Evolutionary conservation across 2,329 filamentous ascomycete species (phyloP), one percentile per base, ranked within the genome.

Genomic region (Talaromyces amestolkiae): DNA sequence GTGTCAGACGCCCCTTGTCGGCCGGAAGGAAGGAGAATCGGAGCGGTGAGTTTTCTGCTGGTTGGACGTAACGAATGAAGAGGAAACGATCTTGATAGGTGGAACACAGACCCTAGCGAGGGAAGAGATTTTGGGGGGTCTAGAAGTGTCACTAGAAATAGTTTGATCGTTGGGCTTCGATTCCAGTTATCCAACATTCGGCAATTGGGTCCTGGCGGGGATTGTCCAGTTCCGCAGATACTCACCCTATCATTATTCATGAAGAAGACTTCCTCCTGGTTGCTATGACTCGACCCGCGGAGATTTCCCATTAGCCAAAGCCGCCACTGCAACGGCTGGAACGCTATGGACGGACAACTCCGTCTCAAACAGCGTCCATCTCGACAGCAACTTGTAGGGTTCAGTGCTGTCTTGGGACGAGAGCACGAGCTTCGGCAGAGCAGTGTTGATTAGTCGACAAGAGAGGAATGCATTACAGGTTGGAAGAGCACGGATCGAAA

Each of bases 61-160:
- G 37, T 11, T 47, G 43, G 39, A 3, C 1, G 19, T 35, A 22
- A 31, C 24, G 24, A 39, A 33, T 49, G 35, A 15, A 41, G 24
- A 17, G 39, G 19, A 39, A 58, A 47, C 24, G 22, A n/a, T 17
- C 47, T n/a, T 62, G 64, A 65, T 65, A 62, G 64, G 64, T 31
- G 64, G 58, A 58, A 35, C 31, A n/a, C n/a, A 17, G 1, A 58
- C 45, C 58, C 63, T 43, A 13, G 45, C 47, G 63, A 35, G 51
- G n/a, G 19, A 61, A 37, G 56, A 31, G 27, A 45, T 13, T 37
- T 53, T 19, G 22, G 53, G 53, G 19, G 33, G 39, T 24, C 31
- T 39, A 24, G 19, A 37, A 56, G 24, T 39, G 33, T 37, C 53
- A 56, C 53, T 22, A 24, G 53, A 39, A 56, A 56, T 56, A 56